Percentiles rank a stretch among this genome's conserved stretches.
Conservation (phyloP, 1,284 basidiomycete species). For the Bjerkandera adusta region DNA sequence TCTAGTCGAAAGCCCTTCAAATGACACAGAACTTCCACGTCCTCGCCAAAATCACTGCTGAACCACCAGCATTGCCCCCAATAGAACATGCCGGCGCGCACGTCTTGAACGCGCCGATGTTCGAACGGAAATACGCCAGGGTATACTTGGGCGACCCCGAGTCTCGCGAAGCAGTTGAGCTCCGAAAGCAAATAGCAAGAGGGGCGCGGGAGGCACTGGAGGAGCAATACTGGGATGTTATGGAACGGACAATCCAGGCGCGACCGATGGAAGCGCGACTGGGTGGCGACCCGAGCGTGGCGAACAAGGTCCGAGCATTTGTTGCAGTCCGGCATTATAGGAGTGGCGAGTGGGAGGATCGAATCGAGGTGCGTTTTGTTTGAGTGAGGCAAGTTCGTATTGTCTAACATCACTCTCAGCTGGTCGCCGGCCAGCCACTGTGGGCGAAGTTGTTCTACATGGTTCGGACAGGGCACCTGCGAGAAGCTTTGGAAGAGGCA, state of each 20-base stretch:
- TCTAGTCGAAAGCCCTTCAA: conserved; percentile 49
- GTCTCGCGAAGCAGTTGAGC: conserved; percentile 56
- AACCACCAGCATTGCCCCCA: conserved; percentile 67
- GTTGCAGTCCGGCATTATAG: conserved; percentile 78
- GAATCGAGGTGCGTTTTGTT: conserved; percentile 65
- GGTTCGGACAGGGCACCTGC: conserved; percentile 79
- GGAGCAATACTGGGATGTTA: conserved; percentile 82
- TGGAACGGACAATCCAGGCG: conserved; percentile 85
- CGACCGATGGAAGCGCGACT: conserved; percentile 84
- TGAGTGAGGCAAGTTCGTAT: not conserved
- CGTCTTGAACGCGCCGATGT: conserved; percentile 70
- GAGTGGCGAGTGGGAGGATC: conserved; percentile 81
- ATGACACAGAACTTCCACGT: conserved; percentile 71
- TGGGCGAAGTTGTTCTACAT: conserved; percentile 95
- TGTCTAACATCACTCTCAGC: conserved; percentile 35
- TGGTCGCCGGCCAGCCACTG: conserved; percentile 81
- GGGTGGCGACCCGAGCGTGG: conserved; percentile 89
- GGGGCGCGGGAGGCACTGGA: conserved; percentile 78
- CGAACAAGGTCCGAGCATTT: conserved; percentile 89
- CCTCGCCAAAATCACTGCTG: conserved; percentile 66
- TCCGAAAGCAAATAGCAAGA: conserved; percentile 69
- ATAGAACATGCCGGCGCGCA: conserved; percentile 75
- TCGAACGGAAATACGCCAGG: conserved; percentile 72
- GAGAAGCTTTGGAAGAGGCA: conserved; percentile 82
- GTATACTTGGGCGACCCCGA: conserved; percentile 71